These are phyloP conservation scores for Annulohypoxylon truncatum DNA, from an alignment of 2,329 filamentous ascomycete genomes.

Conservation along the genomic window DNA sequence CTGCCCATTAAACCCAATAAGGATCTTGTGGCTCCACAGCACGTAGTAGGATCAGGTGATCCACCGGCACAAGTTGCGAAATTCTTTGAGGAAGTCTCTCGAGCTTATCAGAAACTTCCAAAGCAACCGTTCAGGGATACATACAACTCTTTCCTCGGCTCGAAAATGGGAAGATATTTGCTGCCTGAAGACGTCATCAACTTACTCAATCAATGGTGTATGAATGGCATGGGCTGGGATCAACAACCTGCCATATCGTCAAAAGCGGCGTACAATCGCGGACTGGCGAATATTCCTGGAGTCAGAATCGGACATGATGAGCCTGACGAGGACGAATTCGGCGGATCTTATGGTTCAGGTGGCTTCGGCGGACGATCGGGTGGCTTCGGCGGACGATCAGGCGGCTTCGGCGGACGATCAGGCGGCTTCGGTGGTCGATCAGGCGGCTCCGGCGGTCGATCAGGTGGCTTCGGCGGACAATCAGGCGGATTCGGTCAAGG, in stretches of 20 bases:
- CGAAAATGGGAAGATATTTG: slow-evolving; percentile 54
- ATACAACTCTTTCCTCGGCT: slow-evolving; percentile 70
- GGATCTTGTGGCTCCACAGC: slow-evolving; percentile 62
- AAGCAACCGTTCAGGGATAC: slow-evolving; percentile 56
- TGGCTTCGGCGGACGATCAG: neutral
- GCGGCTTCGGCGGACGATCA: neutral
- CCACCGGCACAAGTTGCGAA: slow-evolving; percentile 51
- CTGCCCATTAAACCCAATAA: slow-evolving; percentile 70
- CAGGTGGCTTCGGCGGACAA: slow-evolving; percentile 8
- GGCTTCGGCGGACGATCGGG: neutral
- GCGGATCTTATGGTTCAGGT: neutral
- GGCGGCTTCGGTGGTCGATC: neutral
- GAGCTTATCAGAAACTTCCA: slow-evolving; percentile 58
- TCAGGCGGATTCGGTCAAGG: neutral
- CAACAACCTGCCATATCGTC: slow-evolving; percentile 58
- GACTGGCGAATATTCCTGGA: slow-evolving; percentile 46
- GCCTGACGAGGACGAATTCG: neutral
- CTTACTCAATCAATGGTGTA: slow-evolving; percentile 65
- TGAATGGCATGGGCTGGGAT: slow-evolving; percentile 63
- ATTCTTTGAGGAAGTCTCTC: slow-evolving; percentile 58
- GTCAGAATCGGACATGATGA: slow-evolving; percentile 44
- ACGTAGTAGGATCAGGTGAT: slow-evolving; percentile 62
- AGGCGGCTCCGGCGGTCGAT: neutral
- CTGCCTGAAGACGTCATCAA: slow-evolving; percentile 55
- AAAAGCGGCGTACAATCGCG: slow-evolving; percentile 38